These are phyloP conservation scores for Pittosporum tobira DNA, from an alignment of 129 eudicot species.

Conservation along the genomic window DNA sequence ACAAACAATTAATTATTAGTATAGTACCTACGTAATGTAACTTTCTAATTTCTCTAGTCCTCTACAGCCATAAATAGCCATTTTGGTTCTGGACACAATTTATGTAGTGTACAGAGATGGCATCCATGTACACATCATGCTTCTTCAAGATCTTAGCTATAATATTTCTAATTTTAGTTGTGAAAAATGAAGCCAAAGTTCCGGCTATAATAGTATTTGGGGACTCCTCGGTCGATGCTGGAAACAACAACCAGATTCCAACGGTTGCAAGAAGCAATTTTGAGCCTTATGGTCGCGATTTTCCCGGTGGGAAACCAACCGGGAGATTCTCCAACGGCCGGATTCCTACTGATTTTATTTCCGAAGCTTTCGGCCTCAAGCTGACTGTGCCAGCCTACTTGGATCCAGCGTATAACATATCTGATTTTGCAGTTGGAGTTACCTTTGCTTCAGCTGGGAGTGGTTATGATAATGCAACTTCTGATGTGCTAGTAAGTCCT, in stretches of 20 bases:
- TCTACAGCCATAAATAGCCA: no score
- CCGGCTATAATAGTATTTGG: constrained; percentile 17
- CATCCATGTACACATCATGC: not conserved
- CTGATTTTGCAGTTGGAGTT: constrained; percentile 11
- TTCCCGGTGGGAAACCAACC: constrained; percentile 13
- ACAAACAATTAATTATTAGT: no score
- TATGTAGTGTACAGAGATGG: not conserved
- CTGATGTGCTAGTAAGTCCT: constrained; percentile 9
- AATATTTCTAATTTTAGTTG: not conserved
- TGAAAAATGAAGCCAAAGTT: constrained; percentile 6
- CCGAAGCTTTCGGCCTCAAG: constrained; percentile 12
- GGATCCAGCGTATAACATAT: constrained; percentile 2
- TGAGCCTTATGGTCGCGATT: constrained; percentile 17
- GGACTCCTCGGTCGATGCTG: constrained; percentile 20
- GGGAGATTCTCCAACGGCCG: constrained; percentile 16
- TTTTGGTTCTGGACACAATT: no score
- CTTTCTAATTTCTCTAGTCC: no score
- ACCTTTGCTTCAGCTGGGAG: constrained; percentile 15
- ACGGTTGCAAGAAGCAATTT: constrained; percentile 13
- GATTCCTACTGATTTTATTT: constrained; percentile 12
- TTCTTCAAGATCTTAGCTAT: not conserved
- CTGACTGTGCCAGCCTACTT: constrained; percentile 12
- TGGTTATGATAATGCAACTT: constrained; percentile 9
- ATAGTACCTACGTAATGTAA: no score
- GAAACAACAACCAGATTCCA: constrained; percentile 15